Evolutionary conservation across 345 rosid genomes (phyloP), one percentile per base, ranked within the genome.

Genomic region (Salix purpurea): DNA sequence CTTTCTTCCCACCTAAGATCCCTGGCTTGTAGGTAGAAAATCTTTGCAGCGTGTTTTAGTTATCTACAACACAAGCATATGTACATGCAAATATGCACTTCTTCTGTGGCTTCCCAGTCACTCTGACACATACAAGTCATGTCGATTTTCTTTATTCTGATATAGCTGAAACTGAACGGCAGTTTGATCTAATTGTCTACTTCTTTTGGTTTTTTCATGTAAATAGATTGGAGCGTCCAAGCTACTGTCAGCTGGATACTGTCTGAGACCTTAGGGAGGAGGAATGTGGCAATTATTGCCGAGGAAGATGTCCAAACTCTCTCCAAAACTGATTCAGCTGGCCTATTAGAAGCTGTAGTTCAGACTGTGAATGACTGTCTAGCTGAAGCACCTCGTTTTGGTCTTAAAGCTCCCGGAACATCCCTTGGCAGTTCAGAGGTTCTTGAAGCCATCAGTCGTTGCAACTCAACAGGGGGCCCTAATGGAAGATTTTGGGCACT

Each of bases 141-240:
- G 65, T 21, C 13, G n/a, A 0, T 65, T 40, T 40, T 50, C 44
- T 32, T 65, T 52, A 13, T 76, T 61, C 65, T 68, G 24, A 50
- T 76, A 5, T 50, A 7, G 54, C 67, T 24, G n/a, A 73, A 14
- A 60, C 46, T 16, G 4, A 19, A 54, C 24, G 21, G 46, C 32
- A 54, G 60, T 62, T 16, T 36, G 44, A 30, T 46, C 60, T 69
- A 61, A 36, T 73, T 76, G 56, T 54, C 76, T 78, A n/a, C 56
- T 73, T 76, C 30, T 70, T 24, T 75, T 48, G 64, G 15, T 61
- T 67, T 66, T 30, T 2, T 42, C 68, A 23, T 76, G 65, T 37
- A 61, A 79, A 30, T 80, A 88, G 91, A 88, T 80, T 86, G 89
- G 89, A 86, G 91, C 68, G 88, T 88, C 76, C 91, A 88, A 76